Evolutionary conservation across 2,329 filamentous ascomycete genomes (phyloP).

Genomic region (Coleophoma eucalyptorum): DNA sequence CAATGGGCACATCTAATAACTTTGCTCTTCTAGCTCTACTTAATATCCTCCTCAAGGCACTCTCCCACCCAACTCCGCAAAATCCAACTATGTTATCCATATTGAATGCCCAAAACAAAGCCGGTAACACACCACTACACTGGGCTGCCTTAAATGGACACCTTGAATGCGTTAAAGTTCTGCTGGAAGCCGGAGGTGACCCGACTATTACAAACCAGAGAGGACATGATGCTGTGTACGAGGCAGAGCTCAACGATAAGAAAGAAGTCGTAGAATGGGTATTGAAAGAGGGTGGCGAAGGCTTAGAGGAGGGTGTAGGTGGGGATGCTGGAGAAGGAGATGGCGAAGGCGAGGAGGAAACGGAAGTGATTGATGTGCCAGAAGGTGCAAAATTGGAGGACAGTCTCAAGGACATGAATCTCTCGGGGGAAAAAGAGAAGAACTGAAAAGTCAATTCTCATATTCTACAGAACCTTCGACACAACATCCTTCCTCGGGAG

Average conservation of each 20-base stretch:
- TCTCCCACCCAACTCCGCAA: conserved; percentile 28
- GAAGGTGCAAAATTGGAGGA: conserved; percentile 2
- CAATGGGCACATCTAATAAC: background rate
- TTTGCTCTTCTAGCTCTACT: conserved; percentile 33
- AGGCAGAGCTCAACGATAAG: conserved; percentile 69
- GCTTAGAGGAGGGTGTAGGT: conserved; percentile 29
- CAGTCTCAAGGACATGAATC: background rate
- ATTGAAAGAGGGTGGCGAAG: conserved; percentile 32
- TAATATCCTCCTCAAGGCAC: conserved; percentile 38
- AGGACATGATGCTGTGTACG: conserved; percentile 75
- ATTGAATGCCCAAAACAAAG: conserved; percentile 68
- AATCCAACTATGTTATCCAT: conserved; percentile 36
- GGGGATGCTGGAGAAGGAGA: conserved; percentile 16
- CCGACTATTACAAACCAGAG: conserved; percentile 76
- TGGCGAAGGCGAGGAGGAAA: conserved; percentile 10
- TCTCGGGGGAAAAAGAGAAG: background rate
- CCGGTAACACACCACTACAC: conserved; percentile 88
- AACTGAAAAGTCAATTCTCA: background rate
- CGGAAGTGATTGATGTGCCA: conserved; percentile 6
- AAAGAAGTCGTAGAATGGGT: conserved; percentile 57
- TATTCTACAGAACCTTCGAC: no score
- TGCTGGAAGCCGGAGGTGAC: conserved; percentile 74
- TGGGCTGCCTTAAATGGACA: conserved; percentile 93
- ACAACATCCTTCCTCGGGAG: no score
- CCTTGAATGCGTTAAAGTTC: conserved; percentile 70